phyloP scores from a whole-genome alignment of 2,329 filamentous ascomycete genomes.

The Capronia epimyces region DNA sequence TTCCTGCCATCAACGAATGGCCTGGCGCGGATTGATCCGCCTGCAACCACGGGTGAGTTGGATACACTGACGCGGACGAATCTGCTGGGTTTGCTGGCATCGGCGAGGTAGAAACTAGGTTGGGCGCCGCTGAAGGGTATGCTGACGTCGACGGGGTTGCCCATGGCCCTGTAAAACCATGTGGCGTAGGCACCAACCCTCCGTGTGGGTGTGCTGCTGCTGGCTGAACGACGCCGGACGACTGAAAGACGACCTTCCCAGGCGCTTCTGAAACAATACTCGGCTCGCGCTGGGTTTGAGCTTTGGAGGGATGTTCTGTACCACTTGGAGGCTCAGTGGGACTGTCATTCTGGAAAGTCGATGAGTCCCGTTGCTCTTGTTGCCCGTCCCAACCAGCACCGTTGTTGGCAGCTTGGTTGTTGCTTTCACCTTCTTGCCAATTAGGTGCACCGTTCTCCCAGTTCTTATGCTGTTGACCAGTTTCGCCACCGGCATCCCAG shows the following conservation, averaged over 20 bases:
- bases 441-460: not conserved
- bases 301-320: not conserved
- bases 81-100: no score
- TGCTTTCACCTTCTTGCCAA: not conserved
- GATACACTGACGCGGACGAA: no score
- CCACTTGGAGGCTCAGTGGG: not conserved
- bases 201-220: not conserved
- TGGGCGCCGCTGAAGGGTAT: no score
- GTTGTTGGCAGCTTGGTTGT: not conserved
- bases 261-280: not conserved
- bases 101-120: no score
- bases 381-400: not conserved
- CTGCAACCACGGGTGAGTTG: no score
- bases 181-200: not conserved
- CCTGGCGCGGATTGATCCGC: no score
- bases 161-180: no score
- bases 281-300: not conserved
- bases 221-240: not conserved
- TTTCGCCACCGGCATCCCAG: not conserved
- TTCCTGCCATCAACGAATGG: not conserved
- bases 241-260: not conserved
- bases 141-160: no score
- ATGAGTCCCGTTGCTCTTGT: not conserved
- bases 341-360: not conserved
- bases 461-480: not conserved